A percentile compares a stretch with the other conserved stretches of the same genome.
Conservation (phyloP, 257 asterid species). For the Nicotiana noctiflora region DNA sequence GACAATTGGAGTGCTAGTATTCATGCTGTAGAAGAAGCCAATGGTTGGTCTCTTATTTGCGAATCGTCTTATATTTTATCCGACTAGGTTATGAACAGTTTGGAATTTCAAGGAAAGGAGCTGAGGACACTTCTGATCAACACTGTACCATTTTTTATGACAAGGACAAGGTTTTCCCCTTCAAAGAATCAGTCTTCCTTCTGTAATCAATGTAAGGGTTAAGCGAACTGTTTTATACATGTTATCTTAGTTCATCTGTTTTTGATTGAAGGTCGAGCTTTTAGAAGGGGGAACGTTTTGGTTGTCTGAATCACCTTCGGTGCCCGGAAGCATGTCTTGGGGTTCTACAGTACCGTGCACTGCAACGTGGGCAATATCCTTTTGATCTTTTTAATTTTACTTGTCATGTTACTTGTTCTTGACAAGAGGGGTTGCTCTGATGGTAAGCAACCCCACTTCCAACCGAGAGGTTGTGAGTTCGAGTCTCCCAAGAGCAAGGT, state of each 20-base stretch:
- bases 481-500: too few relatives aligned
- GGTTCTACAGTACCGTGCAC: slow-evolving; percentile 83
- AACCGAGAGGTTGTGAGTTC: too few relatives aligned
- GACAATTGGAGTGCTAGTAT: not conserved
- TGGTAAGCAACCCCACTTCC: too few relatives aligned
- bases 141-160: slow-evolving; percentile 84
- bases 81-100: slow-evolving; percentile 72
- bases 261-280: slow-evolving; percentile 66
- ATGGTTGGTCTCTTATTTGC: not conserved
- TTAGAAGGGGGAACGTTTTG: slow-evolving; percentile 98
- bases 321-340: slow-evolving; percentile 99
- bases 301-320: slow-evolving; percentile 97
- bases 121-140: slow-evolving; percentile 84
- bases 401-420: slow-evolving; percentile 3
- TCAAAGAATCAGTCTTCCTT: not conserved
- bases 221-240: not conserved
- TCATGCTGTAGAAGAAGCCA: not conserved
- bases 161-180: slow-evolving; percentile 57
- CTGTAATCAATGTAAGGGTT: not conserved
- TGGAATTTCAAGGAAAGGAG: slow-evolving; percentile 90
- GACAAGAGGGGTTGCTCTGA: too few relatives aligned
- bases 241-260: not conserved
- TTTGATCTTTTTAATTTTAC: slow-evolving; percentile 12
- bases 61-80: not conserved
- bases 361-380: slow-evolving; percentile 99